Base-by-base conservation (phyloP, 2,329 filamentous ascomycete species). In the Dothistroma septosporum region DNA sequence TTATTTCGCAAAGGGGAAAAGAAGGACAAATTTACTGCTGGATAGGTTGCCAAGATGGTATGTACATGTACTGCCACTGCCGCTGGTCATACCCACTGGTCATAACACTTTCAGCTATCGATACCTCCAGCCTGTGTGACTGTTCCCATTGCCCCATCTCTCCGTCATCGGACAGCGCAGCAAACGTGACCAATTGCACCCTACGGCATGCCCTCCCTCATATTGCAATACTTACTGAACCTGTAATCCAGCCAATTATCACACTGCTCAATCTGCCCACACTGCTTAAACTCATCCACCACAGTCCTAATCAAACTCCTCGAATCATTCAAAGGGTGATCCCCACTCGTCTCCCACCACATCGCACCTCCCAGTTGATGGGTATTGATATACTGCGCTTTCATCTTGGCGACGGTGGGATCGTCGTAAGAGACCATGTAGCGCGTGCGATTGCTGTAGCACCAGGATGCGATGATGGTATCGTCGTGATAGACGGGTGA, bases 351-450 rank as follows among this genome's bases (percentile, higher is more conserved):
- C 78, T 96, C 92, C 90, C 90, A 94, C 64, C 63, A 65, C 61
- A 63, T 61, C 21, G 83, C 90, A 21, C 92, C 92, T 1, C 92
- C 92, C 0, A 97, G 80, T 0, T 83, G 79, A 55, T 82, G 78
- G 22, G 82, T 72, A 70, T 79, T 82, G 69, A 96, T 83, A 72
- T 85, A 96, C 10, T 83, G 77, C 1, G 86, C 85, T 79, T 96
- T 97, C 66, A 76, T 72, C 69, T 78, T 78, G 5, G 86, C 87
- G 74, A 92, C 84, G 1, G 78, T 76, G 0, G 85, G 82, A 1
- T 85, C 92, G 66, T 86, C 84, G 67, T 95, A 97, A 41, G 83
- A 88, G 55, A 97, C 83, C 79, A 97, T 83, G 61, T 83, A 85
- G 62, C 82, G 82, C 32, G 80, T 80, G 0, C 69, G 74, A 0